Conservation (phyloP, 805 yeast species). For the Lipomyces yamanashiensis region DNA sequence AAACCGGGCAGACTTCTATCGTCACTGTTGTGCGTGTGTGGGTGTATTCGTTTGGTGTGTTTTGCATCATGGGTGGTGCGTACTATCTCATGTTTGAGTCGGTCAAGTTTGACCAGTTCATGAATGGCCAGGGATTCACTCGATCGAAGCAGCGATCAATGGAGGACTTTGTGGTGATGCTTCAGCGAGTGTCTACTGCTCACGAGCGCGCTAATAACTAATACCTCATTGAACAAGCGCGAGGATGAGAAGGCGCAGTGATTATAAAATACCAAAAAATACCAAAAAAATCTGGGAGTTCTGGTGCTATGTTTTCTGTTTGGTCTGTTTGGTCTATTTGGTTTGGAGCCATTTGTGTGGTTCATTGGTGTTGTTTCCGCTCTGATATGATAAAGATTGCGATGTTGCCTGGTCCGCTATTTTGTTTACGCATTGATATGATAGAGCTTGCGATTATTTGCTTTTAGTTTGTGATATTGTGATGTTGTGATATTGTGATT, state of each 20-base stretch:
- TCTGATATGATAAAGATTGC: too few species aligned
- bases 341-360: neutral
- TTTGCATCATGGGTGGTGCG: constrained; percentile 95
- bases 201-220: constrained; percentile 57
- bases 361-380: too few species aligned
- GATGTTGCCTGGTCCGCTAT: too few species aligned
- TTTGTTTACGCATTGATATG: too few species aligned
- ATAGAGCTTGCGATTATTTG: neutral
- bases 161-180: constrained; percentile 64
- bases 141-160: constrained; percentile 48
- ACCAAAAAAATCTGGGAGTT: neutral
- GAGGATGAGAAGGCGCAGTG: neutral
- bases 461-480: neutral
- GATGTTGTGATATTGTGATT: neutral
- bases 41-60: constrained; percentile 94
- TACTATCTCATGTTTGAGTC: constrained; percentile 83
- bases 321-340: neutral
- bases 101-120: constrained; percentile 55
- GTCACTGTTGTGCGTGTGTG: constrained; percentile 93
- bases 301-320: too few species aligned
- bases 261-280: neutral
- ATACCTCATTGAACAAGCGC: neutral
- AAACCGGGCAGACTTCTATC: constrained; percentile 93
- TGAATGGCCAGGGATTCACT: constrained; percentile 57
- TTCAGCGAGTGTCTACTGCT: constrained; percentile 64